Evolutionary conservation across 352 stramenopile genomes (phyloP), one percentile per base, ranked within the genome.

Genomic region (Elongisporangium anandrum): DNA sequence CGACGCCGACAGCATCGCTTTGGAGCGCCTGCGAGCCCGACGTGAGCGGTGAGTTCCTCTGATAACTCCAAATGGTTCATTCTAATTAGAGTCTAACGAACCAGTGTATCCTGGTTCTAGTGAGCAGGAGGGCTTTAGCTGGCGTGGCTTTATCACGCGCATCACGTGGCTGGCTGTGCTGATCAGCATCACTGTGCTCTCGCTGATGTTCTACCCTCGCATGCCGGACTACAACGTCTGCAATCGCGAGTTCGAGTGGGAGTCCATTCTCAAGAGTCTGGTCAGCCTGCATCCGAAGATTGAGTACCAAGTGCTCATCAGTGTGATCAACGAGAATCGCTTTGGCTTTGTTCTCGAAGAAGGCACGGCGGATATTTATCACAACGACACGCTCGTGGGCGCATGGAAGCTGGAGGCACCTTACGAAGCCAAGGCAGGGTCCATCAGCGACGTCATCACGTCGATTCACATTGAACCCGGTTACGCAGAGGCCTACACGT

Each of bases 181-280:
- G 1, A 69, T 89, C n/a, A 69, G 59, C 15, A 73, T 79, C 59
- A 95, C 86, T 9, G 69, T 92, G 9, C 39, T 92, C 0, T 73
- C 79, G 29, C 81, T 95, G 45, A 95, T 95, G 86, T 95, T 92
- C 53, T 95, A 92, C 64, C 86, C 86, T 8, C 84, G 86, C 22
- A 85, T 92, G 60, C 86, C 86, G 1, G 84, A 95, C 64, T 95
- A 95, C 71, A 91, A 94, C 54, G 84, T 95, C 19, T 95, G 86
- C 78, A 95, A 95, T 48, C 86, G 85, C 16, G 69, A 94, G 64
- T 95, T 95, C 62, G 84, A 95, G 50, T 95, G 86, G 86, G 82
- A 89, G 50, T 95, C 86, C 9, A 92, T 94, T 61, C 60, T 95
- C 15, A 72, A 85, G 55, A 95, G 86, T 50, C 68, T 95, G 48